Conservation (phyloP, 2,329 filamentous ascomycete genomes). For the Graphiopsis chlorocephala region DNA sequence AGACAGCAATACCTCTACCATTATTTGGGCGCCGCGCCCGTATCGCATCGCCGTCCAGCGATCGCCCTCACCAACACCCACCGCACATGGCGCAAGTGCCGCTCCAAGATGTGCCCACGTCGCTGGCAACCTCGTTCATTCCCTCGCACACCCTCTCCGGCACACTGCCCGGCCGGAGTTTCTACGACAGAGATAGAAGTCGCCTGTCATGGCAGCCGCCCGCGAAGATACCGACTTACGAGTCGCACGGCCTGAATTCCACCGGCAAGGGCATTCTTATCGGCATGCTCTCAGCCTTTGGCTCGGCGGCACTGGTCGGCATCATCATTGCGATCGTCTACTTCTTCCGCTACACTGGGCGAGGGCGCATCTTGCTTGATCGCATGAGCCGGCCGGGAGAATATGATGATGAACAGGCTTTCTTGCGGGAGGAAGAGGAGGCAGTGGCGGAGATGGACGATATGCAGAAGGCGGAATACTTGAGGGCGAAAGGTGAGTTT, state of each 20-base stretch:
- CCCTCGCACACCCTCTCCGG: conserved; percentile 15
- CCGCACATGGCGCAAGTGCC: conserved; percentile 28
- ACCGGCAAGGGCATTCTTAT: conserved; percentile 79
- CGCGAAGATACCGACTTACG: background rate
- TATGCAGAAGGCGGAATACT: conserved; percentile 81
- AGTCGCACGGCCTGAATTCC: conserved; percentile 27
- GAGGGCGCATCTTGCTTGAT: conserved; percentile 88
- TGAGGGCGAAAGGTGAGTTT: conserved; percentile 83
- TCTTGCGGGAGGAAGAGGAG: conserved; percentile 88
- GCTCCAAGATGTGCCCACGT: conserved; percentile 22
- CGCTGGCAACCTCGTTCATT: conserved; percentile 21
- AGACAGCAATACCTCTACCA: background rate
- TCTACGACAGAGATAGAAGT: background rate
- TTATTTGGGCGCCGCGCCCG: background rate
- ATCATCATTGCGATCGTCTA: conserved; percentile 79
- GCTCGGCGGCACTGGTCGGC: conserved; percentile 80
- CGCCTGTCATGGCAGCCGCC: conserved; percentile 12
- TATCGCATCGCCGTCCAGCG: conserved; percentile 3
- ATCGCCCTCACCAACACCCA: background rate
- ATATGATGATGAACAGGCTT: conserved; percentile 96
- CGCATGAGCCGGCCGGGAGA: conserved; percentile 90
- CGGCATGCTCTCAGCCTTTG: conserved; percentile 89
- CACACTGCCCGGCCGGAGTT: background rate
- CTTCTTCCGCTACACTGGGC: conserved; percentile 86
- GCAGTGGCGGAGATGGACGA: conserved; percentile 96